Conservation (phyloP, 106 monocot species). For the Dactylorhiza incarnata region DNA sequence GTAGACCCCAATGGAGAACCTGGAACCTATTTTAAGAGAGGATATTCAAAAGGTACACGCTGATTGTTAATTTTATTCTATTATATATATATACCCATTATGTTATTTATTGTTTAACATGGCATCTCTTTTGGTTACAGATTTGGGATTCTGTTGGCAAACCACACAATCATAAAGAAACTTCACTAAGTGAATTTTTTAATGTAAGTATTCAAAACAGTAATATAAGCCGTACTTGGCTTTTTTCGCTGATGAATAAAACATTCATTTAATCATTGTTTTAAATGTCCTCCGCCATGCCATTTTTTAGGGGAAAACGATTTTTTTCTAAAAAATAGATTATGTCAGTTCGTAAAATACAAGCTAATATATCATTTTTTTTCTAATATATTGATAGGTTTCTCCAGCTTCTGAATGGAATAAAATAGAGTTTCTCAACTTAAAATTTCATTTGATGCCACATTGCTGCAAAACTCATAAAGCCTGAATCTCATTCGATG, state of each 20-base stretch:
- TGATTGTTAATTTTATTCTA: not conserved
- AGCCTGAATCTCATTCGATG: too few relatives aligned
- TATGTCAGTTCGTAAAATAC: too few relatives aligned
- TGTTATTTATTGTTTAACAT: conserved; percentile 5
- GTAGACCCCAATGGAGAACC: conserved; percentile 86
- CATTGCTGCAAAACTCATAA: too few relatives aligned
- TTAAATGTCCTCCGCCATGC: too few relatives aligned
- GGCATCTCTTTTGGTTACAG: conserved; percentile 32
- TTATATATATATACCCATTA: not conserved
- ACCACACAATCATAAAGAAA: conserved; percentile 77
- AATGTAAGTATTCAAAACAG: conserved; percentile 41
- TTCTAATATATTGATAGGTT: too few relatives aligned
- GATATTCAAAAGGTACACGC: conserved; percentile 84
- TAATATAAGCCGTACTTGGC: too few relatives aligned
- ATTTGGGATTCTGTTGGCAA: conserved; percentile 96
- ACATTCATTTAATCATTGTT: not conserved
- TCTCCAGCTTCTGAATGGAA: too few relatives aligned
- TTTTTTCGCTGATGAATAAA: not conserved
- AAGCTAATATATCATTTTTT: too few relatives aligned
- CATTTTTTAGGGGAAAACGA: too few relatives aligned
- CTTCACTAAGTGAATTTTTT: conserved; percentile 93
- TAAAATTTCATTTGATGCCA: too few relatives aligned
- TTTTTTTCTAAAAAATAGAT: too few relatives aligned
- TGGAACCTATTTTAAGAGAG: conserved; percentile 89
- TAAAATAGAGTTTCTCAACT: too few relatives aligned